A percentile compares a stretch with the other conserved stretches of the same genome.
Evolutionary conservation across 208 protist species (phyloP).

Genomic region (Endotrypanum monterogeii): DNA sequence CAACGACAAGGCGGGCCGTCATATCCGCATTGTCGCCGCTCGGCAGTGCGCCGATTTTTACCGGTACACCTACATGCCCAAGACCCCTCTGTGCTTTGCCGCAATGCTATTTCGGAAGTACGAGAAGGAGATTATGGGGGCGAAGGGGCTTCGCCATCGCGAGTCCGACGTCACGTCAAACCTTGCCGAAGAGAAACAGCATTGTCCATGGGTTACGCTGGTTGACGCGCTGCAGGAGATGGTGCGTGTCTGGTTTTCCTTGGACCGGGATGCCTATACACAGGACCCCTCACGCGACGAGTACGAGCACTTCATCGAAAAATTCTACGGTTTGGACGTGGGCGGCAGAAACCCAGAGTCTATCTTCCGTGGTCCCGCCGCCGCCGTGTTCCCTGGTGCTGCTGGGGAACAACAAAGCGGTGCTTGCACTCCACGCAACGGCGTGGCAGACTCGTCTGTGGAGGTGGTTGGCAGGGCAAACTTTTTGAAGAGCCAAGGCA

Average conservation of each 20-base stretch:
- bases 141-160: conserved; percentile 36
- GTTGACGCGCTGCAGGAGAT: conserved; percentile 74
- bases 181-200: conserved; percentile 37
- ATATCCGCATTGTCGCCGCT: conserved; percentile 63
- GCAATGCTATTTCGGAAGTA: conserved; percentile 37
- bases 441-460: conserved; percentile 9
- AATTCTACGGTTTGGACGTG: conserved; percentile 26
- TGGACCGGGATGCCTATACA: conserved; percentile 36
- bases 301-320: conserved; percentile 36
- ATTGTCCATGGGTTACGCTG: conserved; percentile 71
- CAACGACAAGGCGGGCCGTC: conserved; percentile 41
- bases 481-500: not conserved
- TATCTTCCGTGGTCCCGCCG: not conserved
- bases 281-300: conserved; percentile 26
- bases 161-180: conserved; percentile 40
- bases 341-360: not conserved
- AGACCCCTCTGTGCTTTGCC: conserved; percentile 65
- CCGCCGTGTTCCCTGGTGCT: not conserved
- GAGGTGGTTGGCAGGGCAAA: conserved; percentile 1
- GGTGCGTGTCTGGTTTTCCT: conserved; percentile 52
- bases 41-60: conserved; percentile 75
- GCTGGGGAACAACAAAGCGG: conserved; percentile 13
- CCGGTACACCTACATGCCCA: conserved; percentile 69
- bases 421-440: conserved; percentile 26
- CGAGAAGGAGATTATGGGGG: conserved; percentile 30